phyloP scores from a whole-genome alignment of 164 flowering plant genomes.

The Pachysandra terminalis region DNA sequence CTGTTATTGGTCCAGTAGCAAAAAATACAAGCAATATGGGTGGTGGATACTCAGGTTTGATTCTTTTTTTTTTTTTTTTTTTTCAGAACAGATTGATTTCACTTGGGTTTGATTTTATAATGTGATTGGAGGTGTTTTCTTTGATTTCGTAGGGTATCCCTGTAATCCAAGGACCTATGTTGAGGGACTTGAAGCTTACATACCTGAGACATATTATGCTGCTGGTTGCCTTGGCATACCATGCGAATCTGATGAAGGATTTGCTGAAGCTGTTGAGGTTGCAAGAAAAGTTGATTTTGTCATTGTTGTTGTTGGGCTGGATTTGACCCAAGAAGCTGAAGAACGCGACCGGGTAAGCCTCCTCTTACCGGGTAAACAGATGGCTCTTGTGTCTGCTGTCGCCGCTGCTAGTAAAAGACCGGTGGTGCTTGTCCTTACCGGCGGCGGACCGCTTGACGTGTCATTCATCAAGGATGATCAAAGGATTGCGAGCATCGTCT shows the following conservation, averaged over 20 bases:
- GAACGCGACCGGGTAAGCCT: slow-evolving; percentile 79
- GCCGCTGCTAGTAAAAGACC: slow-evolving; percentile 63
- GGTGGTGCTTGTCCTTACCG: slow-evolving; percentile 65
- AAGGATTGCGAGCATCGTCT: slow-evolving; percentile 67
- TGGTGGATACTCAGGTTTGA: no score
- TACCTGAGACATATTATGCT: slow-evolving; percentile 35
- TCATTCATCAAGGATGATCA: slow-evolving; percentile 64
- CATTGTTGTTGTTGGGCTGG: slow-evolving; percentile 69
- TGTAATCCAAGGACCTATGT: slow-evolving; percentile 52
- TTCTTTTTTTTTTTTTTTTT: no score
- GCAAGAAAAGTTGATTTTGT: slow-evolving; percentile 68
- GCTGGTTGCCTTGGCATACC: slow-evolving; percentile 61
- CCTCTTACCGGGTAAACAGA: no score
- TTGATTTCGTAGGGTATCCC: slow-evolving; percentile 51
- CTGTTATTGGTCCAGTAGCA: slow-evolving; percentile 79
- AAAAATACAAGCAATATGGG: slow-evolving; percentile 43
- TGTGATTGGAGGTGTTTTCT: neutral
- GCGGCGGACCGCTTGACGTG: slow-evolving; percentile 91
- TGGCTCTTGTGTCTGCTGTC: no score
- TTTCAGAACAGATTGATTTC: slow-evolving; percentile 60
- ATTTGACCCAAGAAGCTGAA: slow-evolving; percentile 81
- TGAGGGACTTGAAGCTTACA: slow-evolving; percentile 44
- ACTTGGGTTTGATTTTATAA: neutral
- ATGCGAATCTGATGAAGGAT: slow-evolving; percentile 46
- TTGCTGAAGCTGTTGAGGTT: slow-evolving; percentile 52